Conservation (phyloP, 352 stramenopile genomes). For the Pythium brachiatum region DNA sequence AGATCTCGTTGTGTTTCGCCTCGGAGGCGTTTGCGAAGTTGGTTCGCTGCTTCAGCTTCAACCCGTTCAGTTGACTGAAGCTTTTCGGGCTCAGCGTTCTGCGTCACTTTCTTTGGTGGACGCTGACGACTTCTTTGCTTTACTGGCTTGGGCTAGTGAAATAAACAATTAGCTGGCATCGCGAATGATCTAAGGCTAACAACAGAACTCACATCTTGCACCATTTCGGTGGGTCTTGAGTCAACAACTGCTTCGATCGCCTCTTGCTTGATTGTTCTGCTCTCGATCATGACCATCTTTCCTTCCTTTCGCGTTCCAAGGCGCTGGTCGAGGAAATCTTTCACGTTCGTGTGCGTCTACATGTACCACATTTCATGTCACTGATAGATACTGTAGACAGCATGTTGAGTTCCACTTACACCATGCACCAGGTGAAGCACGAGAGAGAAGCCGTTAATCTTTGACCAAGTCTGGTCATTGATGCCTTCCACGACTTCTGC, state of each 20-base stretch:
- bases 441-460: background rate
- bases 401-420: background rate
- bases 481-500: slow-evolving; percentile 9
- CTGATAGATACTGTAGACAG: background rate
- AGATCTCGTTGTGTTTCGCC: too few species aligned
- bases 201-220: background rate
- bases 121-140: background rate
- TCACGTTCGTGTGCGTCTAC: background rate
- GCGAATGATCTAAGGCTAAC: background rate
- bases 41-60: too few species aligned
- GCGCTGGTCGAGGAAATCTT: background rate
- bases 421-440: background rate
- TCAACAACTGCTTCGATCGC: background rate
- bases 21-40: too few species aligned
- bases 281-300: background rate
- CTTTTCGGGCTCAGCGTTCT: background rate
- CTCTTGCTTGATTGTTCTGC: background rate
- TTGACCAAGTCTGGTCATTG: slow-evolving; percentile 1
- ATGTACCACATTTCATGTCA: background rate
- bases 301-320: background rate
- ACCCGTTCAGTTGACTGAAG: too few species aligned
- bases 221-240: too few species aligned
- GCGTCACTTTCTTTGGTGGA: background rate
- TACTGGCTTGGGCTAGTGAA: background rate
- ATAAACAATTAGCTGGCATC: background rate